Conservation (phyloP, 352 stramenopile species). For the Globisporangium abappressorium region DNA sequence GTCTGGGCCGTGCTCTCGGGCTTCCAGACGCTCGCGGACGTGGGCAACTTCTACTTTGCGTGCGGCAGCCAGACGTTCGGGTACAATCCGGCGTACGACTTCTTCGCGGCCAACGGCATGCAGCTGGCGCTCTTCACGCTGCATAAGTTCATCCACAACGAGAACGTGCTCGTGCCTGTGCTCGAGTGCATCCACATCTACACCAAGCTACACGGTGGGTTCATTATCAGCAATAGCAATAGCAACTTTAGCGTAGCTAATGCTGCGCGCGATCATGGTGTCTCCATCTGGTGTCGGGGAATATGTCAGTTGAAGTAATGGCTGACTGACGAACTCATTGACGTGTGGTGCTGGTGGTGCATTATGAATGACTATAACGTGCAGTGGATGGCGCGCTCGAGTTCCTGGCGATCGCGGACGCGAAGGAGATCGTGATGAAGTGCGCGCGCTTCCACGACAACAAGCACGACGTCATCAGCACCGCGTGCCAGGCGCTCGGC, state of each 20-base stretch:
- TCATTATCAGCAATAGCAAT: neutral
- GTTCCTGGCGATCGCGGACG: conserved; percentile 55
- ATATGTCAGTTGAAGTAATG: neutral
- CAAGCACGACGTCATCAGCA: conserved; percentile 64
- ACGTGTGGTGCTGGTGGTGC: neutral
- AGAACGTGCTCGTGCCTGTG: conserved; percentile 53
- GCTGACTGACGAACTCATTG: neutral
- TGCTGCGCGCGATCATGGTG: neutral
- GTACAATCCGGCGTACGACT: conserved; percentile 66
- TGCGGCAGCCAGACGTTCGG: conserved; percentile 60
- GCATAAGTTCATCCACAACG: conserved; percentile 76
- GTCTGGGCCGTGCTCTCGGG: conserved; percentile 66
- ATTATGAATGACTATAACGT: neutral
- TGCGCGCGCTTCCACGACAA: conserved; percentile 77
- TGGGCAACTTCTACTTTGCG: conserved; percentile 78
- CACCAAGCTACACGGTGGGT: conserved; percentile 62
- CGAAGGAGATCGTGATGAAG: conserved; percentile 65
- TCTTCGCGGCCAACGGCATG: conserved; percentile 61
- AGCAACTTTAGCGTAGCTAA: neutral
- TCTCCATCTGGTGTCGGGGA: conserved; percentile 1
- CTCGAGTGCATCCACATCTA: conserved; percentile 71
- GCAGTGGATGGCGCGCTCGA: conserved; percentile 62
- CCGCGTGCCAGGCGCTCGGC: conserved; percentile 56
- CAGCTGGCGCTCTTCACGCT: conserved; percentile 67
- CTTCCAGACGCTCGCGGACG: conserved; percentile 62